Evolutionary conservation across 2,329 filamentous ascomycete species (phyloP), one percentile per base, ranked within the genome.

Genomic region (Claviceps maximensis): DNA sequence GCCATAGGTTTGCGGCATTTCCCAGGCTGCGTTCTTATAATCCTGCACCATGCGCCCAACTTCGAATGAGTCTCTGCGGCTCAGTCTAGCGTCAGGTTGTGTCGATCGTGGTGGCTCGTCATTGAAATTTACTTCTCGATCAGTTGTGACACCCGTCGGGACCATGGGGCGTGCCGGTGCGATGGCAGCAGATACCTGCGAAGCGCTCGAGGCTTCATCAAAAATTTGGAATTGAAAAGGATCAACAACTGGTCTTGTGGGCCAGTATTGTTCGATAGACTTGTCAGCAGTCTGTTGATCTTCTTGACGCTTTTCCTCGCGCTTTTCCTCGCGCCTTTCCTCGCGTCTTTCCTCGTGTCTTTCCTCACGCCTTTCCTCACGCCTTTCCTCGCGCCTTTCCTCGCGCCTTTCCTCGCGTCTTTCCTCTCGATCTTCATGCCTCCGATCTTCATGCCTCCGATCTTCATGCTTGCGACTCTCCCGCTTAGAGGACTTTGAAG

Each of bases 151-250:
- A 46, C 82, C 66, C 54, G 69, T 69, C 7, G 75, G 78, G 4
- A 74, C 77, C 55, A 75, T 58, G 2, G 74, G 71, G 48, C 71
- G 68, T 40, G 63, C 61, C 1, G 56, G 47, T 1, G 50, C 52
- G 12, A 49, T 27, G 6, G 53, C 19, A 44, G 49, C 46, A 42
- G 49, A 29, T 10, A 47, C 49, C 3, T 38, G 38, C 3, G 51
- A 46, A 17, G 53, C 29, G 13, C 17, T 44, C n/a, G 53, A 29
- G n/a, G 73, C 72, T 59, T 76, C 72, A 55, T 77, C 70, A 44
- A 71, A 58, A 55, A 82, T 75, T 63, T 77, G 78, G 60, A 71
- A 83, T 62, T 80, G 72, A 62, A 83, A 82, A 19, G 79, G 77
- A 64, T 83, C 75, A 60, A 78, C 63, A 2, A 10, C 13, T 25